These are phyloP conservation scores for Celoporthe dispersa DNA, from an alignment of 2,329 filamentous ascomycete species.

Conservation along the genomic window DNA sequence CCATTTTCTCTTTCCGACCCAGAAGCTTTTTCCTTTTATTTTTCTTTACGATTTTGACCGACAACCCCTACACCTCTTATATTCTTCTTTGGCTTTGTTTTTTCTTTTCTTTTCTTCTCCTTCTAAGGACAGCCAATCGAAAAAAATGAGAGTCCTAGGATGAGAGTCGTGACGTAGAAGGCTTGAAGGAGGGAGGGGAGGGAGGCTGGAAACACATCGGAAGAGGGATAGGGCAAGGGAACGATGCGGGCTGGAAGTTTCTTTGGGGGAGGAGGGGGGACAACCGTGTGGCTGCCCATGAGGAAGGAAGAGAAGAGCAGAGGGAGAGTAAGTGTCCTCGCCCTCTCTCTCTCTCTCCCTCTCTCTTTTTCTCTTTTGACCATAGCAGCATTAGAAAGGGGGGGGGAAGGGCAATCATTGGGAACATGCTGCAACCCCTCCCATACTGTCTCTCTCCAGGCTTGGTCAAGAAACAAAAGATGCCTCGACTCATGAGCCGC, in stretches of 20 bases:
- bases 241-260: slow-evolving; percentile 15
- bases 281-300: slow-evolving; percentile 22
- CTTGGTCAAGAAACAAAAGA: background rate
- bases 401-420: background rate
- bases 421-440: background rate
- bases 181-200: slow-evolving; percentile 15
- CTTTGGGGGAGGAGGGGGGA: no score
- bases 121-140: slow-evolving; percentile 22
- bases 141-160: slow-evolving; percentile 11
- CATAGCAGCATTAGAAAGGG: background rate
- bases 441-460: background rate
- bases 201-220: slow-evolving; percentile 7
- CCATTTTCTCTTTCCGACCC: background rate
- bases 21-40: background rate
- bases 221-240: slow-evolving; percentile 12
- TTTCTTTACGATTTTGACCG: slow-evolving; percentile 12
- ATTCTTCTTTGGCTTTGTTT: background rate
- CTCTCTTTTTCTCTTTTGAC: background rate
- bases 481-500: background rate
- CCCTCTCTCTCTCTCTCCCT: background rate
- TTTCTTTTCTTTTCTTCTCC: background rate
- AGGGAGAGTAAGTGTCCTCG: background rate
- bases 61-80: background rate
- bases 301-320: background rate
- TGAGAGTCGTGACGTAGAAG: slow-evolving; percentile 30